Base-by-base conservation (phyloP, 306 rosid genomes). In the Geum urbanum region DNA sequence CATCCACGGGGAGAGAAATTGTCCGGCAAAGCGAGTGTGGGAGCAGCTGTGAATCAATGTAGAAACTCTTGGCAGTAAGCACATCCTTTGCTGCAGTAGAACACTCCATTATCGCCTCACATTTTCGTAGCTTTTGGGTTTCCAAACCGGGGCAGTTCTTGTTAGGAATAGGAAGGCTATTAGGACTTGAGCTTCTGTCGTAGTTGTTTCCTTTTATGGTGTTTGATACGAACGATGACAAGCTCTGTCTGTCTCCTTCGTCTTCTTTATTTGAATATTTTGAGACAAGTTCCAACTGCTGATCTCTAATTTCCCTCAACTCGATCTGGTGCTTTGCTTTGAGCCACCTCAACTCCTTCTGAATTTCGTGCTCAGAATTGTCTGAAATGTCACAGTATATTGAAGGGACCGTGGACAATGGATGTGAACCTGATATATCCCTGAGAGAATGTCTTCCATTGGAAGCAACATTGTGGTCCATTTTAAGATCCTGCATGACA, bases 1-100 rank as follows among this genome's bases (percentile, higher is more conserved):
- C 95, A 83, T 87, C 95, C 79, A 87, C 89, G 9, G 96, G 95
- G 48, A 92, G 90, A 22, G 96, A 86, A 74, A 83, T 83, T 70
- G 96, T 69, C 72, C 98, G 81, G 66, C 85, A 88, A 72, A 86
- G 81, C 49, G 89, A 74, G 62, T 68, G 82, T 14, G 85, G 88
- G 73, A 87, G 84, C 63, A 87, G 76, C 24, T 37, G 65, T 7
- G 87, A 78, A 6, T 81, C 83, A 66, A 61, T 68, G 82, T 40
- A 66, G 32, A 63, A 77, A 66, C 79, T 77, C 82, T 74, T 83
- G 54, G 76, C 70, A 56, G 71, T 66, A 59, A 53, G 50, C 73
- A 48, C 58, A 40, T 62, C 80, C 73, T 77, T 78, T 41, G 67
- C 70, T 41, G 71, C 70, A 61, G 47, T 72, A 9, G 79, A 63